phyloP scores from a whole-genome alignment of 805 yeast genomes.

The Metschnikowia koreensis region DNA sequence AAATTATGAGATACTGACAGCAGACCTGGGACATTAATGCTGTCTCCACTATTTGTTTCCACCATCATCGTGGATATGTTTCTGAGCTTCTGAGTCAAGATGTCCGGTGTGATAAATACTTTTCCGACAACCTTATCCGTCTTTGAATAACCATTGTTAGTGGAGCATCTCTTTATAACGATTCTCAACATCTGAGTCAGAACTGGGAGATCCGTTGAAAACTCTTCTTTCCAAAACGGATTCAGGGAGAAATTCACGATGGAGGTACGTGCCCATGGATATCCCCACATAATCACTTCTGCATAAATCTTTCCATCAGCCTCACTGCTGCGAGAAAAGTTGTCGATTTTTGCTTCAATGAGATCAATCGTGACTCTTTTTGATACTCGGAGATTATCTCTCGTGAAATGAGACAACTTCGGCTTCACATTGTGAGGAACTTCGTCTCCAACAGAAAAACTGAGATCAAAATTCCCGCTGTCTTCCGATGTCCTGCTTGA shows the following conservation, averaged over 20 bases:
- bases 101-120: slow-evolving; percentile 52
- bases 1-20: slow-evolving; percentile 10
- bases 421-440: neutral
- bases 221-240: slow-evolving; percentile 86
- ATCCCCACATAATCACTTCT: slow-evolving; percentile 70
- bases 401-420: slow-evolving; percentile 11
- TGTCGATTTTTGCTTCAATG: slow-evolving; percentile 60
- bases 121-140: slow-evolving; percentile 50
- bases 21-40: slow-evolving; percentile 21
- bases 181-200: slow-evolving; percentile 52
- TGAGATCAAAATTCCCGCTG: neutral
- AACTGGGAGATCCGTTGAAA: slow-evolving; percentile 58
- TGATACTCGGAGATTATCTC: slow-evolving; percentile 49
- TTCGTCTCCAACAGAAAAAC: slow-evolving; percentile 3
- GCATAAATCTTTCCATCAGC: slow-evolving; percentile 49
- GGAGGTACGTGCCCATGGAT: slow-evolving; percentile 78
- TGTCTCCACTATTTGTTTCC: slow-evolving; percentile 22
- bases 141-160: slow-evolving; percentile 24
- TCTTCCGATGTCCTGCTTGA: neutral
- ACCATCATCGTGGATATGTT: slow-evolving; percentile 36
- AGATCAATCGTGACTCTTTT: slow-evolving; percentile 56
- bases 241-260: slow-evolving; percentile 45
- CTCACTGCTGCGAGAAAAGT: slow-evolving; percentile 7
- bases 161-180: slow-evolving; percentile 38
- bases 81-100: slow-evolving; percentile 36